phyloP scores from a whole-genome alignment of 345 rosid genomes.

The Euclidium syriacum region DNA sequence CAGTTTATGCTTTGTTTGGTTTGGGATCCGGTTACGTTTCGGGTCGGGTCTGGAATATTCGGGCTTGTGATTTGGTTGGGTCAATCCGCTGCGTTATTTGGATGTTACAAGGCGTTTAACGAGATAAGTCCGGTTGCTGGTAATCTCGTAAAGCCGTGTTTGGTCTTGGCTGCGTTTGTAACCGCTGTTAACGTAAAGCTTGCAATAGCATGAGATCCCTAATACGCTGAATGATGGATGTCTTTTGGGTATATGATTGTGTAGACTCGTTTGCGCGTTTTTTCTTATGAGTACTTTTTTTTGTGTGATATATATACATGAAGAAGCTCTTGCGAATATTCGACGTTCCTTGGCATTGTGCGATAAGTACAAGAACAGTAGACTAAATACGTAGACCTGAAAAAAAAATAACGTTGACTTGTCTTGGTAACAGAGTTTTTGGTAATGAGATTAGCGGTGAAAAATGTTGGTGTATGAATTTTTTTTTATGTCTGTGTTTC shows the following conservation, averaged over 20 bases:
- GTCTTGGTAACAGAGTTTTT: no score
- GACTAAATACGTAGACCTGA: no score
- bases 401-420: no score
- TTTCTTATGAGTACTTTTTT: background rate
- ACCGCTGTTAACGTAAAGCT: constrained; percentile 61
- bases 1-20: constrained; percentile 45
- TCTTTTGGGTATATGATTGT: background rate
- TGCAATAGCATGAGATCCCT: constrained; percentile 8
- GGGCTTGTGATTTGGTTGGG: constrained; percentile 48
- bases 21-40: constrained; percentile 54
- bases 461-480: no score
- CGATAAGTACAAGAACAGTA: no score
- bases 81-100: constrained; percentile 41
- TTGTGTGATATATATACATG: constrained; percentile 18
- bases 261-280: background rate
- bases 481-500: no score
- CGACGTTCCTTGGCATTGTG: background rate
- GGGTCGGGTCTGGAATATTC: constrained; percentile 37
- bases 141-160: constrained; percentile 64
- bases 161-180: constrained; percentile 69
- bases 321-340: background rate
- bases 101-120: constrained; percentile 51
- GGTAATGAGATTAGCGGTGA: no score
- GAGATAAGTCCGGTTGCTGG: constrained; percentile 62
- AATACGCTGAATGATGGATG: background rate